A percentile compares a stretch with the other conserved stretches of the same genome.
These are phyloP conservation scores for Chlamydomonas sp. DNA, from an alignment of 139 green algal species.

Conservation along the genomic window DNA sequence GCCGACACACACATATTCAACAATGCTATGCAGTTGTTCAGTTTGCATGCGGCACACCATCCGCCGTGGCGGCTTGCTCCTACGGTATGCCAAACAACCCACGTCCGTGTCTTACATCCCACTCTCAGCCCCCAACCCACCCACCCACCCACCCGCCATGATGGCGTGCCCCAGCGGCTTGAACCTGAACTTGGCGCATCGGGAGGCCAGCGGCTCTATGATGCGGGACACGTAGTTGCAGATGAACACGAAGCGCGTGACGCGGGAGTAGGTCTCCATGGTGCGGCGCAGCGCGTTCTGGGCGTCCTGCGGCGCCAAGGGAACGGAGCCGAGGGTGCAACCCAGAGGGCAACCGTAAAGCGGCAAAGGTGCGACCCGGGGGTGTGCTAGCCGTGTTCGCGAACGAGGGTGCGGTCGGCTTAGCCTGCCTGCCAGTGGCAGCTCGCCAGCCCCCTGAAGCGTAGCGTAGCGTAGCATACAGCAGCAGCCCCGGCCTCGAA, in stretches of 20 bases:
- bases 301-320: slow-evolving; percentile 71
- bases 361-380: neutral
- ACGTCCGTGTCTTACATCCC: no score
- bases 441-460: no score
- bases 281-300: slow-evolving; percentile 97
- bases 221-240: slow-evolving; percentile 99
- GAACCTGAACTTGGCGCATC: slow-evolving; percentile 89
- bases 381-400: no score
- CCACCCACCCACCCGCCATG: slow-evolving; percentile 56
- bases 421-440: no score
- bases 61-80: no score
- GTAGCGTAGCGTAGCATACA: no score
- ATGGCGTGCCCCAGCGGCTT: slow-evolving; percentile 65
- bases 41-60: no score
- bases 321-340: neutral
- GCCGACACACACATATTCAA: no score
- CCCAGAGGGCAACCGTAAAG: neutral
- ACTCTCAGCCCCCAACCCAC: neutral
- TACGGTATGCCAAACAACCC: no score
- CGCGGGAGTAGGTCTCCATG: slow-evolving; percentile 95
- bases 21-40: no score
- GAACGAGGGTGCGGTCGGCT: no score
- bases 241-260: slow-evolving; percentile 97
- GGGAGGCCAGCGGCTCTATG: slow-evolving; percentile 95
- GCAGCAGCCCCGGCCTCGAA: no score